phyloP scores from a whole-genome alignment of 352 stramenopile species.

The Phytophthora pini region DNA sequence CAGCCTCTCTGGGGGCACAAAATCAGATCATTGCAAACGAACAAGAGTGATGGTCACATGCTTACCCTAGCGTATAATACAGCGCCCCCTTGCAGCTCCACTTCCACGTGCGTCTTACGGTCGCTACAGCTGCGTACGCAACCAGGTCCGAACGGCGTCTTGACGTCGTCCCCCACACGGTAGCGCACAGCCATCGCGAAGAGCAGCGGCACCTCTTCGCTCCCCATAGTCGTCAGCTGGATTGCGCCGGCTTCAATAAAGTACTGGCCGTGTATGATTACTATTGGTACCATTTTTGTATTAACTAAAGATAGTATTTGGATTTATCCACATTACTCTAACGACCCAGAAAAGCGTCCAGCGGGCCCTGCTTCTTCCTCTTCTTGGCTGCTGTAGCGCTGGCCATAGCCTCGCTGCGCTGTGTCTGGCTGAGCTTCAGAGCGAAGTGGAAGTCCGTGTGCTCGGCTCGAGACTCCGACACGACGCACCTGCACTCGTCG shows the following conservation, averaged over 20 bases:
- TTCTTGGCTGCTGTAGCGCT: slow-evolving; percentile 7
- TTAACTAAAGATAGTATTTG: background rate
- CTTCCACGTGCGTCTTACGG: slow-evolving; percentile 59
- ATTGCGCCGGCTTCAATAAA: slow-evolving; percentile 18
- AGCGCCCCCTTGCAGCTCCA: slow-evolving; percentile 52
- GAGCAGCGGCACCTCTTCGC: slow-evolving; percentile 63
- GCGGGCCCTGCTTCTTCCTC: slow-evolving; percentile 41
- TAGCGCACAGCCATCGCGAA: slow-evolving; percentile 79
- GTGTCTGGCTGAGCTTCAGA: slow-evolving; percentile 44
- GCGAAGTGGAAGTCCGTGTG: slow-evolving; percentile 73
- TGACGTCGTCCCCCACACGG: slow-evolving; percentile 61
- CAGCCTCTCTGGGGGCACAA: slow-evolving; percentile 45
- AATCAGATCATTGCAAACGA: too few species aligned
- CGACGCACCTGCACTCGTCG: slow-evolving; percentile 38
- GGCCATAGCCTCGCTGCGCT: slow-evolving; percentile 25
- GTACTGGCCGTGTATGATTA: background rate
- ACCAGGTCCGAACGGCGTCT: slow-evolving; percentile 70
- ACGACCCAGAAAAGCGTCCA: slow-evolving; percentile 55
- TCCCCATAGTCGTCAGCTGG: slow-evolving; percentile 13
- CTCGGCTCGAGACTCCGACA: slow-evolving; percentile 47
- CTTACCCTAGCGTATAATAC: slow-evolving; percentile 66
- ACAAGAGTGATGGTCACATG: too few species aligned
- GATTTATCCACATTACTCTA: slow-evolving; percentile 10
- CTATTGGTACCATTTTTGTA: background rate
- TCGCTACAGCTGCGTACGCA: slow-evolving; percentile 54